A percentile compares a stretch with the other conserved stretches of the same genome.
Evolutionary conservation across 106 monocot species (phyloP).

Genomic region (Apostasia shenzhenica): DNA sequence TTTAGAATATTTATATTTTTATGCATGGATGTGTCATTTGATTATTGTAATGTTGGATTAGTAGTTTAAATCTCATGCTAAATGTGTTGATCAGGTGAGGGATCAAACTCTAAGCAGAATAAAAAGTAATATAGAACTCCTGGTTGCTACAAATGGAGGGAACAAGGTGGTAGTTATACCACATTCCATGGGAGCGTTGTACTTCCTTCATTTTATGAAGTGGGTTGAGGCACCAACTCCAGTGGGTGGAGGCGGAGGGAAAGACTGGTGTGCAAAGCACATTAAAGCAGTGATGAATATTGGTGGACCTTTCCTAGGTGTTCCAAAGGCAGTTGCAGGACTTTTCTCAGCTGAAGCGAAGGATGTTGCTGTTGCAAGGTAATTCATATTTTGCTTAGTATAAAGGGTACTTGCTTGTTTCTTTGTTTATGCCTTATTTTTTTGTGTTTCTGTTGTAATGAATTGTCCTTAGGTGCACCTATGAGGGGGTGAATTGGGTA

Average conservation of each 20-base stretch:
- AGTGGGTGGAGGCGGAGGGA: conserved; percentile 84
- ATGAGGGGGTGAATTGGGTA: no score
- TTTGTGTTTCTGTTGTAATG: no score
- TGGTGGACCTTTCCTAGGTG: conserved; percentile 96
- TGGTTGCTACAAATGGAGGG: conserved; percentile 88
- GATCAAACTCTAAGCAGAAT: conserved; percentile 92
- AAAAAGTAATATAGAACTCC: conserved; percentile 94
- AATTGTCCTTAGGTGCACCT: no score
- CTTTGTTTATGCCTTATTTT: no score
- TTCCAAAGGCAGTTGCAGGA: conserved; percentile 92
- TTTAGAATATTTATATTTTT: neutral
- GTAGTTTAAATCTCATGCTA: conserved; percentile 1
- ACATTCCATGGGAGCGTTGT: conserved; percentile 97
- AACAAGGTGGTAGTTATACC: conserved; percentile 99
- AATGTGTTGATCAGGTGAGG: conserved; percentile 48
- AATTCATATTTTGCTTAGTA: conserved; percentile 1
- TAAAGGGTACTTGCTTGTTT: neutral
- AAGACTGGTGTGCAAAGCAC: conserved; percentile 87
- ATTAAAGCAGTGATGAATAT: conserved; percentile 99
- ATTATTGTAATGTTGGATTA: conserved; percentile 1
- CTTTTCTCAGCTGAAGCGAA: conserved; percentile 92
- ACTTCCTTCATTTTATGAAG: conserved; percentile 99
- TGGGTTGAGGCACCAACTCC: conserved; percentile 98
- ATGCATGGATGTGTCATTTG: neutral
- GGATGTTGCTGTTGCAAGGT: conserved; percentile 98